A percentile compares a stretch with the other conserved stretches of the same genome.
These are phyloP conservation scores for Botryotinia convoluta DNA, from an alignment of 2,329 filamentous ascomycete genomes.

Conservation along the genomic window DNA sequence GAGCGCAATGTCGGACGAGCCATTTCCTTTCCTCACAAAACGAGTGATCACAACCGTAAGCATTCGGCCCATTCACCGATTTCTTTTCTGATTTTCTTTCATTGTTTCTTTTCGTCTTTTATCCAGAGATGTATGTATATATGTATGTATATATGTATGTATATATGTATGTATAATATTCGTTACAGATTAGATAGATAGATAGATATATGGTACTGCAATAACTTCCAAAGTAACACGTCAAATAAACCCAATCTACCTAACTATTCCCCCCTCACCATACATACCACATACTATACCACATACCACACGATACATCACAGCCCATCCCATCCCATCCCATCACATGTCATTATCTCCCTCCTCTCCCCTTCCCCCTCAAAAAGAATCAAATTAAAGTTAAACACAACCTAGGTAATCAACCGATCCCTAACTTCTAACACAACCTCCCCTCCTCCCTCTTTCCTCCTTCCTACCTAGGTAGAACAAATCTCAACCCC, in stretches of 20 bases:
- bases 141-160: background rate
- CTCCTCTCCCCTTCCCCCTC: no score
- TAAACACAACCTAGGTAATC: no score
- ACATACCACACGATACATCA: background rate
- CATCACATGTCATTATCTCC: background rate
- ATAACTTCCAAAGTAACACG: background rate
- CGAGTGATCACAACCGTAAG: constrained; percentile 9
- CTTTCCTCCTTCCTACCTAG: background rate
- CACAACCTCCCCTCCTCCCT: no score
- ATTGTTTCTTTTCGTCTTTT: background rate
- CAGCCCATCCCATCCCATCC: background rate
- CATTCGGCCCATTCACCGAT: constrained; percentile 11
- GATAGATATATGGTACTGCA: background rate
- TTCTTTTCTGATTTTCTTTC: background rate
- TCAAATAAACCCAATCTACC: no score
- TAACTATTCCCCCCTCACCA: background rate
- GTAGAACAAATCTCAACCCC: background rate
- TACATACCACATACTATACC: background rate
- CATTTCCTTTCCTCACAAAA: background rate
- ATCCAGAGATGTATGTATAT: background rate
- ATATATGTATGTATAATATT: background rate
- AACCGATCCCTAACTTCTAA: no score
- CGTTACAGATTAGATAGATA: background rate
- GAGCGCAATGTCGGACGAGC: background rate
- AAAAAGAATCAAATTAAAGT: background rate